phyloP scores from a whole-genome alignment of 2,329 filamentous ascomycete species.

The Fusarium mangiferae region DNA sequence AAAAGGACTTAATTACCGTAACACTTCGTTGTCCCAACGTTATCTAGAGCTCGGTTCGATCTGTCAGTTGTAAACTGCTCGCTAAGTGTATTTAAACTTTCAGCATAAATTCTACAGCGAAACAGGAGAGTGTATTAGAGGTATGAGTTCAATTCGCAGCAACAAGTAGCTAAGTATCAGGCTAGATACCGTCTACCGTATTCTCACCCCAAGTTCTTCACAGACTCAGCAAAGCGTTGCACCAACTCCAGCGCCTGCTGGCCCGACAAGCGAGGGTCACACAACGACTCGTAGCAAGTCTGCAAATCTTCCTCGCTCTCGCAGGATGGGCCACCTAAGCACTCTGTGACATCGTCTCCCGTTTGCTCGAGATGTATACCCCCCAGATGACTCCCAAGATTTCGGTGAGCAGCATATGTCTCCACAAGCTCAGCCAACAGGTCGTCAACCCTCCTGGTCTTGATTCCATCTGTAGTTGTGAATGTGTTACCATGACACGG shows the following conservation, averaged over 20 bases:
- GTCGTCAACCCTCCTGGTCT: background rate
- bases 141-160: too few species aligned
- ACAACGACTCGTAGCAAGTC: background rate
- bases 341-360: background rate
- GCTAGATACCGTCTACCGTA: too few species aligned
- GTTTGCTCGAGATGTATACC: background rate
- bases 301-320: background rate
- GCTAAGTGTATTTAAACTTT: too few species aligned
- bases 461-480: background rate
- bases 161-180: too few species aligned
- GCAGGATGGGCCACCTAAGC: background rate
- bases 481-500: background rate
- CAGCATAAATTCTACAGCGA: too few species aligned
- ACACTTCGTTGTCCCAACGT: too few species aligned
- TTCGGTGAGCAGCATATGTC: background rate
- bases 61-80: too few species aligned
- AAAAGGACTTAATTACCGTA: too few species aligned
- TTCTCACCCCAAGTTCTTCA: background rate
- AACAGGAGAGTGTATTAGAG: too few species aligned
- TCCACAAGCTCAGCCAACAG: background rate
- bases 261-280: background rate
- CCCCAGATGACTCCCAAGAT: background rate
- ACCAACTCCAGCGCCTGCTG: background rate
- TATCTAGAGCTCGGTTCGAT: too few species aligned
- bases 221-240: background rate